Conservation (phyloP, 2,329 filamentous ascomycete species). For the Neocucurbitaria cava region DNA sequence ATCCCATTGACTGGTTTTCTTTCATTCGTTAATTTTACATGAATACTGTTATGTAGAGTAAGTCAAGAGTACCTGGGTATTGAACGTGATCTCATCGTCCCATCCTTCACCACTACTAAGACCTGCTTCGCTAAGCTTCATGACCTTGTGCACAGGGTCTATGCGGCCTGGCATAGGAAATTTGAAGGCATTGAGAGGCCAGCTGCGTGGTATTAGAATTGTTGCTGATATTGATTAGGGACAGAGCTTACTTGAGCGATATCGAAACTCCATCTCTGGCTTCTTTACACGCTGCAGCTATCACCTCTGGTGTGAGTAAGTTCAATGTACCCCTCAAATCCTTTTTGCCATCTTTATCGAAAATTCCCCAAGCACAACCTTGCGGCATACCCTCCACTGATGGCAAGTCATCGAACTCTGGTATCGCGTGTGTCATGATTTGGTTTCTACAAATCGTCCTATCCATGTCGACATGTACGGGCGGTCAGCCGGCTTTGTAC, state of each 20-base stretch:
- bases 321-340: slow-evolving; percentile 63
- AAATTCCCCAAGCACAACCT: slow-evolving; percentile 58
- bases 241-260: slow-evolving; percentile 18
- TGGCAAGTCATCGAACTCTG: slow-evolving; percentile 10
- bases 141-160: slow-evolving; percentile 37
- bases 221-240: neutral
- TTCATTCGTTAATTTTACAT: neutral
- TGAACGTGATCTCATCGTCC: slow-evolving; percentile 33
- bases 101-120: slow-evolving; percentile 22
- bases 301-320: slow-evolving; percentile 54
- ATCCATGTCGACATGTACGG: neutral
- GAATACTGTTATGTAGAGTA: neutral
- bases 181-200: slow-evolving; percentile 18
- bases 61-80: slow-evolving; percentile 32
- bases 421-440: neutral
- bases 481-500: neutral
- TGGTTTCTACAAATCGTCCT: neutral
- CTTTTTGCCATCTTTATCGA: slow-evolving; percentile 54
- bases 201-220: slow-evolving; percentile 4
- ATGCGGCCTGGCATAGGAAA: slow-evolving; percentile 32
- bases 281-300: slow-evolving; percentile 50
- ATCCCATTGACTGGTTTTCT: slow-evolving; percentile 34
- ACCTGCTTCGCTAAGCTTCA: slow-evolving; percentile 18
- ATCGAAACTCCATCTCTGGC: slow-evolving; percentile 22
- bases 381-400: slow-evolving; percentile 18